A percentile compares a stretch with the other conserved stretches of the same genome.
Evolutionary conservation across 2,329 filamentous ascomycete species (phyloP).

Genomic region (Botrytis hyacinthi): DNA sequence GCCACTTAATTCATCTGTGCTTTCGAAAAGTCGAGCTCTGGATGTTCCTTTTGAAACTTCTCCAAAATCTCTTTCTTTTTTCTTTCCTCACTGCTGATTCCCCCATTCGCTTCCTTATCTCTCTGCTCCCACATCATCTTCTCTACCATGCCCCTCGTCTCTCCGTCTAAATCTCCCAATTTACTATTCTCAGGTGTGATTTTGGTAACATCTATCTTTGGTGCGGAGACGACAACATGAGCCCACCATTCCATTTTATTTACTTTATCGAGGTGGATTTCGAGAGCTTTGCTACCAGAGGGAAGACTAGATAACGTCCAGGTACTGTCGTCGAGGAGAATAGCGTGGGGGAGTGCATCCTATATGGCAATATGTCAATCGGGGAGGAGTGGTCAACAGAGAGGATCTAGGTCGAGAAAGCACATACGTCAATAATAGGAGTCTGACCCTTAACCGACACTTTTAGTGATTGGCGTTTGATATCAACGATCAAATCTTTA

Average conservation of each 20-base stretch:
- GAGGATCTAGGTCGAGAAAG: slow-evolving; percentile 8
- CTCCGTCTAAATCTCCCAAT: slow-evolving; percentile 87
- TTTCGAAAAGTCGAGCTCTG: slow-evolving; percentile 71
- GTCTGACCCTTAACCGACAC: slow-evolving; percentile 87
- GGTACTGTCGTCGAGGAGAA: slow-evolving; percentile 82
- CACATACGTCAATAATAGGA: slow-evolving; percentile 72
- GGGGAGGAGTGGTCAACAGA: neutral
- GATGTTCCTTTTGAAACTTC: slow-evolving; percentile 74
- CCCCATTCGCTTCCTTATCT: slow-evolving; percentile 89
- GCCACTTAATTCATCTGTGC: slow-evolving; percentile 58
- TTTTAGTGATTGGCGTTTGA: slow-evolving; percentile 74
- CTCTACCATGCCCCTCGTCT: slow-evolving; percentile 96
- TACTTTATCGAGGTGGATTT: slow-evolving; percentile 87
- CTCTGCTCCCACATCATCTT: slow-evolving; percentile 99
- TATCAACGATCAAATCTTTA: slow-evolving; percentile 75
- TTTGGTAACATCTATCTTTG: slow-evolving; percentile 91
- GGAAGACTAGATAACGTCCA: slow-evolving; percentile 81
- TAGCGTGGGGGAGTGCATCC: slow-evolving; percentile 80
- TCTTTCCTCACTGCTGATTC: slow-evolving; percentile 91
- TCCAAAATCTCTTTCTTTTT: slow-evolving; percentile 90
- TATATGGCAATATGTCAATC: slow-evolving; percentile 41
- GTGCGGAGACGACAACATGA: slow-evolving; percentile 81
- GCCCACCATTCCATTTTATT: slow-evolving; percentile 99
- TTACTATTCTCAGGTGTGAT: slow-evolving; percentile 92
- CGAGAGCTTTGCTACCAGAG: slow-evolving; percentile 64